Conservation (phyloP, 768 basidiomycete genomes). For the Boletus tomentosulus region DNA sequence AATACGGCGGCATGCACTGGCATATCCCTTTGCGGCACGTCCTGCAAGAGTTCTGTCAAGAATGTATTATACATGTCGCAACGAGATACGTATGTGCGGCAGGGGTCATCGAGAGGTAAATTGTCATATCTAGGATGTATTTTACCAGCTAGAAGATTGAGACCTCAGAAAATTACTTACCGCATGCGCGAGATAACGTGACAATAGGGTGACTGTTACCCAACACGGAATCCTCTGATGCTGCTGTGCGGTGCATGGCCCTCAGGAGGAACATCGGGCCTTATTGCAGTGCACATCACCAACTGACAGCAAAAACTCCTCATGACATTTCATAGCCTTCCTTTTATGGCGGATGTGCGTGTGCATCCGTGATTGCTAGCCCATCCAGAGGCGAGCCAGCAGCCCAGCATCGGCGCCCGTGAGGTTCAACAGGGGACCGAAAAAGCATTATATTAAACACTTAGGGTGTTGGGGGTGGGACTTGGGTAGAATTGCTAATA, state of each 20-base stretch:
- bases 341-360: neutral
- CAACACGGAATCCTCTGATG: neutral
- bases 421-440: neutral
- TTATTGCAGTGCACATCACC: neutral
- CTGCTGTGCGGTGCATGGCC: neutral
- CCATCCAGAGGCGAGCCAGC: neutral
- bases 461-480: too few species aligned
- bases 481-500: neutral
- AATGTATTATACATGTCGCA: neutral
- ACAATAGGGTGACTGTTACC: neutral
- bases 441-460: neutral
- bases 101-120: neutral
- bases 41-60: neutral
- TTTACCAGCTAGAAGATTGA: neutral
- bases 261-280: neutral
- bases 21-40: neutral
- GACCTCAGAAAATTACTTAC: neutral
- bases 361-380: neutral
- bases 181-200: neutral
- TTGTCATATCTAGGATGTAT: neutral
- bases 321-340: constrained; percentile 20
- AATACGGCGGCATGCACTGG: neutral
- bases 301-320: neutral
- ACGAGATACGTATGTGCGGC: neutral
- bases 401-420: neutral